Conservation (phyloP, 2,329 filamentous ascomycete genomes). For the Fusarium xyrophilum region DNA sequence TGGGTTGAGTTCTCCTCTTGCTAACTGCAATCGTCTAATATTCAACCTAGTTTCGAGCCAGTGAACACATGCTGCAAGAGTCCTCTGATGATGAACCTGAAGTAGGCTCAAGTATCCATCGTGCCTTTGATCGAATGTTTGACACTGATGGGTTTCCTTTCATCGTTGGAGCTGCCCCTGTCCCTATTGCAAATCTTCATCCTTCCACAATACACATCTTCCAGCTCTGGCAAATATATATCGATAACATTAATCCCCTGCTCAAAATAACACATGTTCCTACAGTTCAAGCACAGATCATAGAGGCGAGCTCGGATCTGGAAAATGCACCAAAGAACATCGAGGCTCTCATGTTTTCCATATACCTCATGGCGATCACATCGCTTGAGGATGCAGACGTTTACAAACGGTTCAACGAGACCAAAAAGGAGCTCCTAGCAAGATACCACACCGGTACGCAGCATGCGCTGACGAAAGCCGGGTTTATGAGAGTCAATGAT, state of each 20-base stretch:
- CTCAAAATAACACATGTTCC: constrained; percentile 73
- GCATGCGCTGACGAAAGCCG: constrained; percentile 70
- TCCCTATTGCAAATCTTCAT: constrained; percentile 56
- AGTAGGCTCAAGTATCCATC: constrained; percentile 60
- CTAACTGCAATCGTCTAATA: constrained; percentile 11
- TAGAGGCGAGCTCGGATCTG: constrained; percentile 65
- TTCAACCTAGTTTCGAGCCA: constrained; percentile 55
- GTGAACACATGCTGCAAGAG: constrained; percentile 56
- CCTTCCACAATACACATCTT: constrained; percentile 66
- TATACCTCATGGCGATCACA: constrained; percentile 65
- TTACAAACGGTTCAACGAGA: constrained; percentile 58
- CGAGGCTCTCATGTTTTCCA: constrained; percentile 72
- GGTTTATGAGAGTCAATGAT: constrained; percentile 71
- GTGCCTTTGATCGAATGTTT: constrained; percentile 67
- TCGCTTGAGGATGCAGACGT: constrained; percentile 66
- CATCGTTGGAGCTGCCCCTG: constrained; percentile 55
- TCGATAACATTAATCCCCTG: constrained; percentile 73
- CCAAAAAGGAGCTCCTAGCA: constrained; percentile 57
- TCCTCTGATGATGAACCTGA: constrained; percentile 67
- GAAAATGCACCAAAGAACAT: constrained; percentile 62
- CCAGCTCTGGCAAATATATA: constrained; percentile 72
- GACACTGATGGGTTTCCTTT: constrained; percentile 65
- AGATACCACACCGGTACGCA: constrained; percentile 66
- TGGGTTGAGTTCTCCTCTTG: constrained; percentile 37
- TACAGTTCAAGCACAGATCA: constrained; percentile 68